A percentile compares a stretch with the other conserved stretches of the same genome.
These are phyloP conservation scores for Chondrus crispus DNA, from an alignment of 23 red algal species.

Conservation along the genomic window DNA sequence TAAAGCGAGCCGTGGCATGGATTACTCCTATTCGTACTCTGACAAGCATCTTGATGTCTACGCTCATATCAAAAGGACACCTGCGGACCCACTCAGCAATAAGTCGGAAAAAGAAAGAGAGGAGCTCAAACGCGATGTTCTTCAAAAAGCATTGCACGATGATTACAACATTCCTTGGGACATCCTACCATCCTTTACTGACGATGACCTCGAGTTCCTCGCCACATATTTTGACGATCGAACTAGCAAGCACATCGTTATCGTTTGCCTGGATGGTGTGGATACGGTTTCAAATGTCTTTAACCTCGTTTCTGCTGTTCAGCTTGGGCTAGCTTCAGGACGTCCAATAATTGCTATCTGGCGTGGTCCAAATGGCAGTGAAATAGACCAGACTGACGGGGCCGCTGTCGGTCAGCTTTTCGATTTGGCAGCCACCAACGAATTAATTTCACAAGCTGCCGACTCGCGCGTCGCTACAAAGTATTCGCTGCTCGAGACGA, in stretches of 20 bases:
- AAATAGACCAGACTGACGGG: not conserved
- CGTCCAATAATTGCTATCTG: slow-evolving; percentile 2
- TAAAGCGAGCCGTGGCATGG: not conserved
- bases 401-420: not conserved
- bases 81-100: not conserved
- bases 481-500: not conserved
- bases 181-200: not conserved
- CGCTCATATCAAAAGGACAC: not conserved
- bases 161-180: slow-evolving; percentile 8
- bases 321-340: not conserved
- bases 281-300: slow-evolving; percentile 2
- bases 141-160: slow-evolving; percentile 13
- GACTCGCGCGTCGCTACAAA: not conserved
- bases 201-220: not conserved
- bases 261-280: not conserved
- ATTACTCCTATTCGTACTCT: not conserved
- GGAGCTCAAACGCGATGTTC: not conserved
- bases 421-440: not conserved
- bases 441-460: not conserved
- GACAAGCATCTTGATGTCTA: not conserved
- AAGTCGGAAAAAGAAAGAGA: not conserved
- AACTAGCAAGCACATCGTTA: not conserved
- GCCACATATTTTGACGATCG: not conserved
- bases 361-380: not conserved
- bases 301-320: not conserved